Percentiles rank a stretch among this genome's conserved stretches.
These are phyloP conservation scores for Luzula sylvatica DNA, from an alignment of 176 grass and related monocot genomes.

Conservation along the genomic window DNA sequence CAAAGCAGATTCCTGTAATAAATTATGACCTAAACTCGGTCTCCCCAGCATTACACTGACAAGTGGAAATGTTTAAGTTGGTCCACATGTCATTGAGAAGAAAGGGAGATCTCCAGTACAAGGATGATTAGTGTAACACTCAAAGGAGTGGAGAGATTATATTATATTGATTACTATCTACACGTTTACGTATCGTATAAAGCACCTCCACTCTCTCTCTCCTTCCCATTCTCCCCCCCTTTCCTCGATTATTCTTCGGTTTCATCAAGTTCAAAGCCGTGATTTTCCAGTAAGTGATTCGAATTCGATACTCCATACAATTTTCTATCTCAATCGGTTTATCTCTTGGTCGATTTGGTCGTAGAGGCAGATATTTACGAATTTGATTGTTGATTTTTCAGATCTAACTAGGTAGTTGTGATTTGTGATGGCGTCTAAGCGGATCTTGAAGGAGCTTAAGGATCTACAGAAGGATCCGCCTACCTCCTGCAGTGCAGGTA, in stretches of 20 bases:
- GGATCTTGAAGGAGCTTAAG: constrained; percentile 75
- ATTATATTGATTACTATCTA: constrained; percentile 5
- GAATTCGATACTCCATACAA: neutral
- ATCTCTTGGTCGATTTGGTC: neutral
- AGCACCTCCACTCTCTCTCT: neutral
- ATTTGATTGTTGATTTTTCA: neutral
- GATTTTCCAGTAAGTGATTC: neutral
- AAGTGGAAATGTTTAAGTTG: neutral
- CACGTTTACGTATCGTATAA: constrained; percentile 15
- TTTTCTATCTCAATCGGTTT: neutral
- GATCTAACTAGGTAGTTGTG: constrained; percentile 3
- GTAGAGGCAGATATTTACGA: neutral
- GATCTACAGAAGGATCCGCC: constrained; percentile 67
- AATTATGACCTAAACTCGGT: neutral
- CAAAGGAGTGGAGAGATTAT: neutral
- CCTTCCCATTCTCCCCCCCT: neutral
- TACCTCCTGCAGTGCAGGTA: constrained; percentile 56
- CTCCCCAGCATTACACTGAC: neutral
- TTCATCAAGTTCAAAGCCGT: constrained; percentile 9
- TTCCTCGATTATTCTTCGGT: no score
- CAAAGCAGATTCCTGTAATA: no score
- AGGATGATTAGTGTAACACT: neutral
- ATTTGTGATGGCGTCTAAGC: constrained; percentile 39
- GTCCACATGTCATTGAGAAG: neutral
- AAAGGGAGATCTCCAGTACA: neutral